Base-by-base conservation (phyloP, 306 rosid genomes). In the Lathyrus aphaca region DNA sequence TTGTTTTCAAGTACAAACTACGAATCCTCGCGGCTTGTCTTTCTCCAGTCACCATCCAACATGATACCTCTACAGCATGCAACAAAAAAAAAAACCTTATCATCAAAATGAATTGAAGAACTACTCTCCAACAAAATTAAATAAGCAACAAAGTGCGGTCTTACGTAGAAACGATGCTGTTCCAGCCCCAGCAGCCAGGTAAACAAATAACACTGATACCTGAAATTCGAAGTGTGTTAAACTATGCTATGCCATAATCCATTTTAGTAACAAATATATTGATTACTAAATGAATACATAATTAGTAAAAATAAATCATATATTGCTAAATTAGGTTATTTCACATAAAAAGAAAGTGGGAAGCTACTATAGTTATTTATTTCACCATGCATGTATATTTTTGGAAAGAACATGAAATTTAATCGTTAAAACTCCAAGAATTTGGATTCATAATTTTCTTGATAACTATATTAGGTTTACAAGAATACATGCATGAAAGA, bases 41-140 rank as follows among this genome's bases (percentile, higher is more conserved):
- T 71, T 90, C 98, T 63, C 97, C 97, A 0, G 96, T 88, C 25
- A 93, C 91, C 87, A 86, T 86, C 98, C 97, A 93, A 71, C 91
- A 82, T n/a, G 98, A 3, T 48, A 93, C 96, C 94, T 93, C 97
- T 93, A 72, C 76, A 51, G 8, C 58, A 35, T 40, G 46, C 9
- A 56, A 69, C 74, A 49, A 27, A 50, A 35, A 32, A 58, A 25
- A 51, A 6, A 69, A n/a, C 5, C 57, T 64, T 25, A 61, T 2
- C 17, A 27, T 54, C 40, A 77, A 13, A 64, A 68, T 38, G 3
- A 53, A 6, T 15, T 3, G 21, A 46, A 46, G 21, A 15, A 46
- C 2, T 21, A 53, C 14, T 1, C 53, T 46, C 8, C 35, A 11
- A 53, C 30, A 51, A 11, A 53, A 53, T 29, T 29, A 18, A 64